A percentile compares a stretch with the other conserved stretches of the same genome.
phyloP scores from a whole-genome alignment of 257 asterid species.

The Marsdenia floribunda region DNA sequence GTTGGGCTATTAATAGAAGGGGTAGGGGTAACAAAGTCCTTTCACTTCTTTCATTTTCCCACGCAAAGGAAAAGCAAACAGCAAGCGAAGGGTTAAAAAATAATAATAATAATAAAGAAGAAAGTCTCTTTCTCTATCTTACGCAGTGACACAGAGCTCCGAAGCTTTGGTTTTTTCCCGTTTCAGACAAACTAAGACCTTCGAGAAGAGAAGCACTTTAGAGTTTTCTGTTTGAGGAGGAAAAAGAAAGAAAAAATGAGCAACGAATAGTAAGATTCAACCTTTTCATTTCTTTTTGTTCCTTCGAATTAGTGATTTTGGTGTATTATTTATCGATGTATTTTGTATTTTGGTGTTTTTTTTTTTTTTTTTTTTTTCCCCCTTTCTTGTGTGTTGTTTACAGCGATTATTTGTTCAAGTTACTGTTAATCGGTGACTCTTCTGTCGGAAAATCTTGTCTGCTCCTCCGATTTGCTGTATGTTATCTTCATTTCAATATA shows the following conservation, averaged over 20 bases:
- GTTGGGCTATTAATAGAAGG: neutral
- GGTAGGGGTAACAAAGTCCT: neutral
- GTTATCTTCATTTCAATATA: conserved; percentile 14
- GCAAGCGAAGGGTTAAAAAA: too few species aligned
- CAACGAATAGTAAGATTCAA: conserved; percentile 36
- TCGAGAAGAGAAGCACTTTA: neutral
- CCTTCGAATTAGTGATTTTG: neutral
- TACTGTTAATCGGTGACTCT: conserved; percentile 51
- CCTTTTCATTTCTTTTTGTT: neutral
- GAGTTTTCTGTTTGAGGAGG: neutral
- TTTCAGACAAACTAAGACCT: neutral
- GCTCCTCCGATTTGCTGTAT: conserved; percentile 53
- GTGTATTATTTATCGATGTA: neutral
- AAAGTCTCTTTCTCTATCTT: neutral
- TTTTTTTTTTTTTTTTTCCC: too few species aligned
- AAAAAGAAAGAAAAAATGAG: conserved; percentile 26
- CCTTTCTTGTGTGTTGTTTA: conserved; percentile 9
- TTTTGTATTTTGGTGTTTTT: neutral
- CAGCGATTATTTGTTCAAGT: conserved; percentile 54
- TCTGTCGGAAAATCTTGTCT: conserved; percentile 58
- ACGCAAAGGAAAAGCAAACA: neutral
- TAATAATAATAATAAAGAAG: too few species aligned
- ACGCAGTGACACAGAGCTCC: neutral
- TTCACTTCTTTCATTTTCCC: neutral
- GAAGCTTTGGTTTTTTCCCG: neutral